These are phyloP conservation scores for Stereocaulon alpinum DNA, from an alignment of 495 filamentous ascomycete genomes.

Conservation along the genomic window DNA sequence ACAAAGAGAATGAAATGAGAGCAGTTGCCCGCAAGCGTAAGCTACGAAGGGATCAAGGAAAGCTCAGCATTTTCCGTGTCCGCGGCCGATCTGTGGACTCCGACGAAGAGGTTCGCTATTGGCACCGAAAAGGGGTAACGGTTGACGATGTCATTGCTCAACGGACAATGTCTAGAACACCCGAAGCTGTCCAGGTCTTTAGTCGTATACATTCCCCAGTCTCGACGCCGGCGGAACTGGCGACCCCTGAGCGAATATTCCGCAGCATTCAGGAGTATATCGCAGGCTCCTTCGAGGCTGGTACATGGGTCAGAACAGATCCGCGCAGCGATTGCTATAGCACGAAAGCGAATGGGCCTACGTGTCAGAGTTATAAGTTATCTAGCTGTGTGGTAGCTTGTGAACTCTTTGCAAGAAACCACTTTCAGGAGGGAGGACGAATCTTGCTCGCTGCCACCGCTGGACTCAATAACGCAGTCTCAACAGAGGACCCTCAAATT, in stretches of 20 bases:
- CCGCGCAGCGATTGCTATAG: background rate
- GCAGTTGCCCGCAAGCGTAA: conserved; percentile 26
- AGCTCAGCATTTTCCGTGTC: conserved; percentile 4
- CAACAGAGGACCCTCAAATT: background rate
- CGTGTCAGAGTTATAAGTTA: too few species aligned
- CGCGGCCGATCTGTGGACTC: background rate
- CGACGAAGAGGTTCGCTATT: conserved; percentile 8
- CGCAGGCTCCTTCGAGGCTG: conserved; percentile 9
- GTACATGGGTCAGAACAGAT: conserved; percentile 1
- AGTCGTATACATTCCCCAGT: background rate
- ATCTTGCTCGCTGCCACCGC: background rate
- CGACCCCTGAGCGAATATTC: conserved; percentile 4
- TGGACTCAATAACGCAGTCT: background rate
- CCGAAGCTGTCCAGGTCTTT: conserved; percentile 7
- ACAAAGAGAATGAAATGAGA: conserved; percentile 26
- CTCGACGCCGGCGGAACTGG: background rate
- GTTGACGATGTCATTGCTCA: conserved; percentile 12
- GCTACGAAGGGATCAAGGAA: conserved; percentile 7
- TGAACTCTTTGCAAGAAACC: background rate
- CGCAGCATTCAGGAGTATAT: background rate
- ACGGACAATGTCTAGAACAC: conserved; percentile 1
- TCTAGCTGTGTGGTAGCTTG: background rate
- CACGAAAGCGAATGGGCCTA: background rate
- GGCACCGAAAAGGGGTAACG: background rate
- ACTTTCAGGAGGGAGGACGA: background rate